Conservation (phyloP, 306 rosid genomes). For the Cicer arietinum region DNA sequence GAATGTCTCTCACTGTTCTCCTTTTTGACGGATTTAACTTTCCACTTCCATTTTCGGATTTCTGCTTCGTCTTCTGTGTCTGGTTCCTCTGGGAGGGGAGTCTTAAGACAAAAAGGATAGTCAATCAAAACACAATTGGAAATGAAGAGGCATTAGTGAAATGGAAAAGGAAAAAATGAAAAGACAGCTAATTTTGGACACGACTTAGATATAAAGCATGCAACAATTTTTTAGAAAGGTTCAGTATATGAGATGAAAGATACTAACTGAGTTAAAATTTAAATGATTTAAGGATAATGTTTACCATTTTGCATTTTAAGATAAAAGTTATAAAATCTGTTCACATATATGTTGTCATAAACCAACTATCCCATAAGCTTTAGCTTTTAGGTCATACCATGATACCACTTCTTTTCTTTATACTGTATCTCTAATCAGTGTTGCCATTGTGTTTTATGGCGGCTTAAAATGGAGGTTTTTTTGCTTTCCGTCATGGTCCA, state of each 20-base stretch:
- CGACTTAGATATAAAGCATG: conserved; percentile 21
- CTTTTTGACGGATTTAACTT: conserved; percentile 71
- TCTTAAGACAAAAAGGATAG: conserved; percentile 46
- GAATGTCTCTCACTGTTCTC: conserved; percentile 84
- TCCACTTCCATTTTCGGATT: conserved; percentile 94
- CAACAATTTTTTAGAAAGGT: not conserved
- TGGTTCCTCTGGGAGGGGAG: conserved; percentile 81
- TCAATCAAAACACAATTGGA: conserved; percentile 33
- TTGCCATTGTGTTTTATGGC: too few species aligned
- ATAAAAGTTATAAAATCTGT: too few species aligned
- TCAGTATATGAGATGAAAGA: not conserved
- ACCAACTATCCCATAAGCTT: too few species aligned
- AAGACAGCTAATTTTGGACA: not conserved
- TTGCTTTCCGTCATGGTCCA: too few species aligned
- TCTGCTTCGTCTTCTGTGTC: conserved; percentile 78
- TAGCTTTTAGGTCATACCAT: too few species aligned
- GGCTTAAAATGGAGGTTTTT: too few species aligned
- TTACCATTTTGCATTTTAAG: not conserved
- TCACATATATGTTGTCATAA: too few species aligned
- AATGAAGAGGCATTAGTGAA: conserved; percentile 13
- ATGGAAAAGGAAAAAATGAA: not conserved
- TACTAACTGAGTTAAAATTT: not conserved
- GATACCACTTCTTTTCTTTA: too few species aligned
- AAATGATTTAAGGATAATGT: not conserved
- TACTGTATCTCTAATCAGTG: too few species aligned